phyloP scores from a whole-genome alignment of 352 stramenopile genomes.

The Pilasporangium apinafurcum region DNA sequence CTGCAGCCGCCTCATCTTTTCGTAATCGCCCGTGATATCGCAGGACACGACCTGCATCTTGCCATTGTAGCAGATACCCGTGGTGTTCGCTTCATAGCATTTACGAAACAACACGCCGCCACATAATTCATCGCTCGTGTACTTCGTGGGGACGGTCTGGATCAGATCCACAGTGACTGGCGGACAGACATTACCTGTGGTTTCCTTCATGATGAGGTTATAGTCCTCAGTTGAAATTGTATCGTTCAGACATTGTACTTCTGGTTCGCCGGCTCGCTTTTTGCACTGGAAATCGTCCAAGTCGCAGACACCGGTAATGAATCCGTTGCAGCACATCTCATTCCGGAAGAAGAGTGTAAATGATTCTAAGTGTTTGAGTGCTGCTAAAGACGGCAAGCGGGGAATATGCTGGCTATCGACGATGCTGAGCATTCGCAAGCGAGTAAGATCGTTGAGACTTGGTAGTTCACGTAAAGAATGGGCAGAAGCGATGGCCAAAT shows the following conservation, averaged over 20 bases:
- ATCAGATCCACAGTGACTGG: background rate
- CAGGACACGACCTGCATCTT: slow-evolving; percentile 2
- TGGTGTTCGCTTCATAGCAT: background rate
- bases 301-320: slow-evolving; percentile 1
- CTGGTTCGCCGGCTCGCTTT: background rate
- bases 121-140: background rate
- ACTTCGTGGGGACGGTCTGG: background rate
- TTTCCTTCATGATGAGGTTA: background rate
- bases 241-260: background rate
- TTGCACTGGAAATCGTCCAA: background rate
- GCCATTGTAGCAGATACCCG: slow-evolving; percentile 4
- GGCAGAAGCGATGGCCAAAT: slow-evolving; percentile 15
- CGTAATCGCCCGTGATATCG: background rate
- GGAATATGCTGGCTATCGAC: slow-evolving; percentile 18
- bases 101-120: background rate
- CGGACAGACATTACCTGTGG: background rate
- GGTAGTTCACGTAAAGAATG: slow-evolving; percentile 17
- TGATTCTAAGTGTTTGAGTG: slow-evolving; percentile 4
- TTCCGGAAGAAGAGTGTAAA: slow-evolving; percentile 1
- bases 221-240: background rate
- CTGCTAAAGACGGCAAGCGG: slow-evolving; percentile 11
- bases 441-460: slow-evolving; percentile 15
- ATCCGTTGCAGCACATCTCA: slow-evolving; percentile 13
- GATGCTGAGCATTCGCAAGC: slow-evolving; percentile 14
- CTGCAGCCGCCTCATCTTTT: slow-evolving; percentile 1